Conservation (phyloP, 306 rosid species). For the Acacia melanoxylon region DNA sequence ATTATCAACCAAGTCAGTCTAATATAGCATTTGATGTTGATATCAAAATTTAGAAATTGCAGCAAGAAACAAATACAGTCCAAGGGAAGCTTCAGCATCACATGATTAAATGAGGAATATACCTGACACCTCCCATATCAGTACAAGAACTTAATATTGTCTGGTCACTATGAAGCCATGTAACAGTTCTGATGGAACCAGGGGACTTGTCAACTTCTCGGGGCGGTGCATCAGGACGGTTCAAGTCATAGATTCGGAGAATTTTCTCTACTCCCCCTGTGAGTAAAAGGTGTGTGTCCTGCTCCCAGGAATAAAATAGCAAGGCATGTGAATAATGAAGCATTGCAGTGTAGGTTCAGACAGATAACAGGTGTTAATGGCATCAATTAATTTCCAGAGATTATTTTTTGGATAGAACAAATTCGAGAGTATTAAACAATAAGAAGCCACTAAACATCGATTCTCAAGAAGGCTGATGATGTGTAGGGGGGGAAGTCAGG, state of each 20-base stretch:
- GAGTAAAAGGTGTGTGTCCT: constrained; percentile 88
- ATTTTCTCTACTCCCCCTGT: constrained; percentile 94
- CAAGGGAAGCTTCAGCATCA: constrained; percentile 14
- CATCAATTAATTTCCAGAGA: constrained; percentile 14
- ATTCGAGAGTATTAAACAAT: not conserved
- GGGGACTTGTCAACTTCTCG: constrained; percentile 96
- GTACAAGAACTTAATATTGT: constrained; percentile 96
- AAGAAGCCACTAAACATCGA: not conserved
- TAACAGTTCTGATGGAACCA: constrained; percentile 92
- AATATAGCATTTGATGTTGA: constrained; percentile 14
- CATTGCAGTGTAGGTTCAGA: not conserved
- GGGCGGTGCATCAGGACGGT: constrained; percentile 93
- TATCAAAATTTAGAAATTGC: not conserved
- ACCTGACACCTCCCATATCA: constrained; percentile 98
- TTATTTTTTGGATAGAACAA: not conserved
- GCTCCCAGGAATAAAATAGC: constrained; percentile 28
- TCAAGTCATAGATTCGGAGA: constrained; percentile 89
- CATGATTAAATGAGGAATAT: constrained; percentile 13
- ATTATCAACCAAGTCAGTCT: constrained; percentile 31
- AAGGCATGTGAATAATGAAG: constrained; percentile 9
- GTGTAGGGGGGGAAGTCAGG: not conserved
- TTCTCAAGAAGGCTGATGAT: not conserved
- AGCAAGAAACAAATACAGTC: not conserved
- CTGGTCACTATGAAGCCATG: constrained; percentile 99
- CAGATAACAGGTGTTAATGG: not conserved